Base-by-base conservation (phyloP, 2,329 filamentous ascomycete species). In the Venturia asperata region DNA sequence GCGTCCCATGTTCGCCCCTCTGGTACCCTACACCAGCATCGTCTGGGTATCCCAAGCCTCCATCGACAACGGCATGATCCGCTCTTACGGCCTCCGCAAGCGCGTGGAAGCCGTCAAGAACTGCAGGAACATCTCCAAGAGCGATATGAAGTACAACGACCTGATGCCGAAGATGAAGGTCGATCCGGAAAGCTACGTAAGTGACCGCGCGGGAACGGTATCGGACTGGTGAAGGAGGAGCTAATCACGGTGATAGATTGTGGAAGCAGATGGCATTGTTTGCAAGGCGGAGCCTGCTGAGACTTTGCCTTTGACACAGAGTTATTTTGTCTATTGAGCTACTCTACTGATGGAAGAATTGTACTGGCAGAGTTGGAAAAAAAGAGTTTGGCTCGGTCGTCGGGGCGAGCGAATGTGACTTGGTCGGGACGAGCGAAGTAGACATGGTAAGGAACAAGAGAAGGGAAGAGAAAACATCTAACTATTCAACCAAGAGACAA, bases 121-220 rank as follows among this genome's bases (percentile, higher is more conserved):
- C 65, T 96, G 92, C 75, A 82, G 92, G 66, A 83, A 76, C 41
- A 83, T 96, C 56, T 81, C 87, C 55, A 97, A 97, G 82, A 81
- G 77, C 70, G 90, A 97, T 76, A 96, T 97, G 92, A 92, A 91
- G 73, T 92, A 86, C 76, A 97, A 97, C 75, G 86, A 91, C 72
- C 77, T 77, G 64, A 91, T 86, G 85, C 93, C 93, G 17, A 85
- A 82, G 78, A 97, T 97, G 90, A 86, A 81, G 71, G 92, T 97
- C 67, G 92, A 97, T 75, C 90, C 93, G 5, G 93, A 97, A 82
- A 87, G 84, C 72, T 97, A 97, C 78, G 79, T 82, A 70, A 78
- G 80, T 79, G 56, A 7, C 30, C 24, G 42, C 24, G 42, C 47
- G 27, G 3, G 1, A 24, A 19, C n/a, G 15, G 30, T 27, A 42